A percentile compares a stretch with the other conserved stretches of the same genome.
Conservation (phyloP, 1,284 basidiomycete genomes). For the Flammula alnicola region DNA sequence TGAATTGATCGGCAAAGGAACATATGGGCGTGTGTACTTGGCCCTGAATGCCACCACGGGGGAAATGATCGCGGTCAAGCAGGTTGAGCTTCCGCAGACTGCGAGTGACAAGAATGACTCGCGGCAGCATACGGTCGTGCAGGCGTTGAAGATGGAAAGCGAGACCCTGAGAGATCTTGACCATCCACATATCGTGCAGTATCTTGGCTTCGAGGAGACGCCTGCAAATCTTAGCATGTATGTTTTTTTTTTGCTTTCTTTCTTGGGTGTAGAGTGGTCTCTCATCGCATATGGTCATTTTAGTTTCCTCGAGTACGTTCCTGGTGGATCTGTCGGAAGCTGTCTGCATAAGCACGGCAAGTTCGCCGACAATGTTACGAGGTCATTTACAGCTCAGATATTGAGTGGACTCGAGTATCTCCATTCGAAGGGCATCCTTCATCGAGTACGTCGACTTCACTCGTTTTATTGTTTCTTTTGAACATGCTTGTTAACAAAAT, state of each 20-base stretch:
- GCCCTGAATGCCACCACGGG: constrained; percentile 98
- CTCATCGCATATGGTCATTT: no score
- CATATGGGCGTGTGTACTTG: constrained; percentile 95
- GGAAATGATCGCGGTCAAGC: constrained; percentile 99
- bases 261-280: constrained; percentile 11
- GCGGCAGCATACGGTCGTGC: constrained; percentile 85
- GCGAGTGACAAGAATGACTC: constrained; percentile 89
- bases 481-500: not conserved
- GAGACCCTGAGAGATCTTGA: constrained; percentile 96
- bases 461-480: constrained; percentile 12
- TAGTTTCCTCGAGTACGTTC: constrained; percentile 97
- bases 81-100: constrained; percentile 94
- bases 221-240: constrained; percentile 91
- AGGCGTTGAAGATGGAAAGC: constrained; percentile 93
- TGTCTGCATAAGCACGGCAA: constrained; percentile 93
- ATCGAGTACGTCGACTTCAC: constrained; percentile 78
- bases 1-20: constrained; percentile 95
- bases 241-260: constrained; percentile 37
- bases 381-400: constrained; percentile 93
- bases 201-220: constrained; percentile 97
- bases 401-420: constrained; percentile 92
- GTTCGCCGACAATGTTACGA: constrained; percentile 91
- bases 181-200: constrained; percentile 97
- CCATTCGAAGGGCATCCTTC: constrained; percentile 90
- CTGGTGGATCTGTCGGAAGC: constrained; percentile 94